Evolutionary conservation across 1,284 basidiomycete genomes (phyloP), one percentile per base, ranked within the genome.

Genomic region (Malassezia vespertilionis): DNA sequence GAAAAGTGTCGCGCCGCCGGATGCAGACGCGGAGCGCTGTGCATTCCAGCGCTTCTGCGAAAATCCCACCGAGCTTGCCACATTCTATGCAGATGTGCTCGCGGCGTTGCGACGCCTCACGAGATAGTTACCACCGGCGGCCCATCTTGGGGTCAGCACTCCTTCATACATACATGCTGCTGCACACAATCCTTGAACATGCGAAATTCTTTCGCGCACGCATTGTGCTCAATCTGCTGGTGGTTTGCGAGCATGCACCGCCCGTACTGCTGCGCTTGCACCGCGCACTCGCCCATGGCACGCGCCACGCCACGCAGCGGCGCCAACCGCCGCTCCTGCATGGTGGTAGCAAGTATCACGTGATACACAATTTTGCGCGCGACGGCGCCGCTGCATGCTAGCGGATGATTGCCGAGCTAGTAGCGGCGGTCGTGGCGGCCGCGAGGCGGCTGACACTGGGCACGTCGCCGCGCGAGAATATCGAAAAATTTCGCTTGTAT

Each of bases 161-260:
- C 33, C n/a, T 35, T 24, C 11, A 21, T 18, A 73, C 77, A 53
- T 58, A 86, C 84, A 46, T 80, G 79, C 58, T 79, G 75, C 33
- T 79, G 78, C 37, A 87, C 65, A 68, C 84, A 87, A 38, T 76
- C 72, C 23, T 79, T 80, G 63, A 88, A 88, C 54, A 77, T 77
- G 5, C 75, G 75, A 56, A 86, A 88, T 69, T 87, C 83, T 8
- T 77, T 76, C 47, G 79, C 78, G 72, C 85, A 88, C 37, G 76
- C 76, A 58, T 84, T 82, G 68, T 81, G 81, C 53, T 73, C 77
- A 10, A 84, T 79, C 56, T 88, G 83, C 20, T 78, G 80, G 71
- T 86, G 85, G 2, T 77, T 78, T 2, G 77, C 76, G 20, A 81
- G 71, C 32, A 88, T 80, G 64, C 85, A 88, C 71, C 81, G 81